Conservation (phyloP, 352 stramenopile genomes). For the Phytophthora kernoviae region DNA sequence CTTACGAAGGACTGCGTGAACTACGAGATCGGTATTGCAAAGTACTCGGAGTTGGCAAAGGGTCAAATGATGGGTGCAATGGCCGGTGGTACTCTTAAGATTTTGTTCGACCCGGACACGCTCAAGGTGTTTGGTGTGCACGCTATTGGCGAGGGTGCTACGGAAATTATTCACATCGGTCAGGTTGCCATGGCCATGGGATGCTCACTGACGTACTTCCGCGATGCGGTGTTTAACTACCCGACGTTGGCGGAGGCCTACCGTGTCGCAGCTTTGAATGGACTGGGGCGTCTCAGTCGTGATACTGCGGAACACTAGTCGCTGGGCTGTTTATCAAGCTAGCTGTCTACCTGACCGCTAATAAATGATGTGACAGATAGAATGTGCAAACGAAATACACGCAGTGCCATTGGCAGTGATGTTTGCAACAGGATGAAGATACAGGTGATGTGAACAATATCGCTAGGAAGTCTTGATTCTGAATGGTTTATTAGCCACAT, state of each 20-base stretch:
- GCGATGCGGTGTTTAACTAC: slow-evolving; percentile 93
- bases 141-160: slow-evolving; percentile 88
- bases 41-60: slow-evolving; percentile 89
- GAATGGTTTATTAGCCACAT: slow-evolving; percentile 16
- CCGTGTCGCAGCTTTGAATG: slow-evolving; percentile 86
- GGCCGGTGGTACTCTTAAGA: slow-evolving; percentile 86
- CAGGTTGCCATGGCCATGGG: slow-evolving; percentile 88
- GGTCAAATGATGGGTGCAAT: slow-evolving; percentile 88
- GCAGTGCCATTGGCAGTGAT: slow-evolving; percentile 1
- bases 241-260: slow-evolving; percentile 92
- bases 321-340: slow-evolving; percentile 1
- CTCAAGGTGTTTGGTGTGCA: slow-evolving; percentile 88
- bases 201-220: slow-evolving; percentile 88
- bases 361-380: slow-evolving; percentile 23
- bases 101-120: slow-evolving; percentile 83
- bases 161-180: slow-evolving; percentile 93
- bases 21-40: slow-evolving; percentile 89
- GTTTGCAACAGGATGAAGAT: slow-evolving; percentile 6
- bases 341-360: slow-evolving; percentile 18
- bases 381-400: slow-evolving; percentile 37
- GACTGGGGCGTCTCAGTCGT: slow-evolving; percentile 83
- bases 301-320: slow-evolving; percentile 66
- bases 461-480: not conserved
- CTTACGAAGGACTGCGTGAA: slow-evolving; percentile 80
- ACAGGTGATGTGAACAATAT: slow-evolving; percentile 9